These are phyloP conservation scores for Trametes sp. DNA, from an alignment of 1,284 basidiomycete species.

Conservation along the genomic window DNA sequence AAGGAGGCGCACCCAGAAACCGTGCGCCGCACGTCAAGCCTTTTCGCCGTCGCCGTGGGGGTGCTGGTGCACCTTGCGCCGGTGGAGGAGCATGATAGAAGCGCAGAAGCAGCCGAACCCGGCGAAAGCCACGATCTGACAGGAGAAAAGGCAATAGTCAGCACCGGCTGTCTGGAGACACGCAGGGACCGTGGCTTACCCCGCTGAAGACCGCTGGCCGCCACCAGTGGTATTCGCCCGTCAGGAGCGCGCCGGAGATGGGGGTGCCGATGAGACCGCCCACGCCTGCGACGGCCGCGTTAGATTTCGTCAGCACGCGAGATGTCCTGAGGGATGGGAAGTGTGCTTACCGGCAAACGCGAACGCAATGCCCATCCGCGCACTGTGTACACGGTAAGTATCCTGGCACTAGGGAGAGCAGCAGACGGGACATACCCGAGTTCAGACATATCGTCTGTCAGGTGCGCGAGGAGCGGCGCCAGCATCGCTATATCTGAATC, in stretches of 20 bases:
- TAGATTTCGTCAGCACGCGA: not conserved
- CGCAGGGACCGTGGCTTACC: constrained; percentile 12
- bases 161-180: not conserved
- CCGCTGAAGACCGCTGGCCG: constrained; percentile 31
- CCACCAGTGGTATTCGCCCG: constrained; percentile 28
- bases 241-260: constrained; percentile 30
- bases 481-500: constrained; percentile 28
- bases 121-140: constrained; percentile 18
- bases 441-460: constrained; percentile 31
- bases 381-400: constrained; percentile 1
- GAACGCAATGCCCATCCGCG: constrained; percentile 32
- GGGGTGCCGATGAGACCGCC: constrained; percentile 28
- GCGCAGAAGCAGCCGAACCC: constrained; percentile 14
- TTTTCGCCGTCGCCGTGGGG: not conserved
- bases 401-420: not conserved
- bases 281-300: constrained; percentile 13
- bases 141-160: not conserved
- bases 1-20: not conserved
- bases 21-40: not conserved
- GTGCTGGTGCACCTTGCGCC: constrained; percentile 4
- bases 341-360: constrained; percentile 18
- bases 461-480: constrained; percentile 22
- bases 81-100: constrained; percentile 13
- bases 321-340: no score
- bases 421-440: constrained; percentile 22